Evolutionary conservation across 176 grass and related monocot species (phyloP), one percentile per base, ranked within the genome.

Genomic region (Eleusine coracana): DNA sequence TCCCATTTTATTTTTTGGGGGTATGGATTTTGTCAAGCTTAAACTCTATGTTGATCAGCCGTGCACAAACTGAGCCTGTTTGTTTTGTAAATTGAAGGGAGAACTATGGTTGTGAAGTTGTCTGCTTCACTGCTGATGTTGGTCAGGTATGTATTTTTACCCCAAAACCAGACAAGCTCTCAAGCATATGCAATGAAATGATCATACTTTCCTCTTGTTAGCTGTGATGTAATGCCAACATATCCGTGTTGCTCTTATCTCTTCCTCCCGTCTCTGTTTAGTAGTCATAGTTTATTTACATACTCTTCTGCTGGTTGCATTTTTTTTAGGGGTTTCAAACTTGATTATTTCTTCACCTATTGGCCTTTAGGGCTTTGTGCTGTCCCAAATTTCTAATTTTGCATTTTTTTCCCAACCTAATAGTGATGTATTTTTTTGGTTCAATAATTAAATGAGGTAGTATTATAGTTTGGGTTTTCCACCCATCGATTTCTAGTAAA

Each of bases 51-150:
- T 60, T 51, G 20, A 61, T 50, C 39, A 71, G 48, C 42, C 37
- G 21, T 0, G 0, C 72, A 17, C 28, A 20, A 66, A 50, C 42
- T 74, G 16, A 58, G 28, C 56, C 11, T 71, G 23, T 74, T 69
- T 88, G 1, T 25, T 64, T 82, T 79, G 51, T 80, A 36, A 63
- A 36, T 88, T 90, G 46, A 83, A 97, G 92, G 89, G 92, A 94
- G 86, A 94, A 94, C 80, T 99, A 99, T 90, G 96, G 93, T 68
- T 99, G 96, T 81, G 93, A 99, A 88, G 96, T 99, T 11, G 89
- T 99, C 11, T 99, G 96, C 77, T 96, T 99, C 73, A 99, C 96
- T 83, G 96, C 96, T 78, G 93, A 99, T 73, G 93, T 99, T 88
- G 96, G 93, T 12, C 96, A 99, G 92, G 96, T 99, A 89, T 68